phyloP scores from a whole-genome alignment of 78 protist genomes.

The Dictyostelium capitatum region DNA sequence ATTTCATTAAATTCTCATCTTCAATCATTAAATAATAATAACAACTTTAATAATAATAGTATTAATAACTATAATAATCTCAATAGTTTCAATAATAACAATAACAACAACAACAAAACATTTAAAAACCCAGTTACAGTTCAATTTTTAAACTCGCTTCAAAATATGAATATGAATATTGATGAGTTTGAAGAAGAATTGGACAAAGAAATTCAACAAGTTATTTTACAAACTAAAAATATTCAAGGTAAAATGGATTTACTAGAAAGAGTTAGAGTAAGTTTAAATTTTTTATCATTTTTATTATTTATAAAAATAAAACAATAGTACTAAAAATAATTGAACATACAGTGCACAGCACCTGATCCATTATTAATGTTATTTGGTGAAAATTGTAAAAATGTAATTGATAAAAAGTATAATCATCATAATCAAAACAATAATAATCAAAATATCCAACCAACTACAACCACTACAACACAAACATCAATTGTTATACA shows the following conservation, averaged over 20 bases:
- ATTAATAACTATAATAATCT: not conserved
- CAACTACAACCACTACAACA: not conserved
- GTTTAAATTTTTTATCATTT: not conserved
- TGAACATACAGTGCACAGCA: slow-evolving; percentile 62
- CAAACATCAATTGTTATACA: not conserved
- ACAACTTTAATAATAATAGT: not conserved
- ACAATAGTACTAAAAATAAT: not conserved
- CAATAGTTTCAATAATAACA: not conserved
- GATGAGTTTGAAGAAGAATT: slow-evolving; percentile 76
- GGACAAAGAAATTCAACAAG: slow-evolving; percentile 80
- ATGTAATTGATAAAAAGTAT: slow-evolving; percentile 1
- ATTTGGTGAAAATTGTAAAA: slow-evolving; percentile 62
- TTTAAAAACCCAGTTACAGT: not conserved
- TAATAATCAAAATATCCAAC: not conserved
- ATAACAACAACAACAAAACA: not conserved
- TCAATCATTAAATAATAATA: not conserved
- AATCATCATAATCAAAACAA: not conserved
- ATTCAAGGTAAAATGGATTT: slow-evolving; percentile 72
- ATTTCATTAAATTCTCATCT: not conserved
- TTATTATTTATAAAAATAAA: not conserved
- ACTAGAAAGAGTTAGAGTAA: slow-evolving; percentile 65
- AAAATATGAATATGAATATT: slow-evolving; percentile 24
- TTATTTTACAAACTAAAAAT: slow-evolving; percentile 57
- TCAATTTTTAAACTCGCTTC: slow-evolving; percentile 40
- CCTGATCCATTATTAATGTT: slow-evolving; percentile 76